Evolutionary conservation across 2,329 filamentous ascomycete species (phyloP).

Genomic region (Madurella fahalii): DNA sequence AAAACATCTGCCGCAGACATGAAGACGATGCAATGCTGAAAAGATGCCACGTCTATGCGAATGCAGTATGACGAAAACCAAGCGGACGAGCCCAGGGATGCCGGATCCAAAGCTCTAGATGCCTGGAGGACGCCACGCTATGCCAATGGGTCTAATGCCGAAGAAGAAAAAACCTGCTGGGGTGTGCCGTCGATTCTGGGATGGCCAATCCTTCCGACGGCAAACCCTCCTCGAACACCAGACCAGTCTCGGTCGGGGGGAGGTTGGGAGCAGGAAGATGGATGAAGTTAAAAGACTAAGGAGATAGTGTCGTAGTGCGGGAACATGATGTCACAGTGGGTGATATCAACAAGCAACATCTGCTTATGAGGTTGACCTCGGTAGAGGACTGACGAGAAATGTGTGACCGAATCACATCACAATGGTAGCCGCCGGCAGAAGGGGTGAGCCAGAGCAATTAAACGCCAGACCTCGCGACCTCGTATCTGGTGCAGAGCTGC

Average conservation of each 20-base stretch:
- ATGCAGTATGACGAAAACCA: slow-evolving; percentile 14
- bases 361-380: not conserved
- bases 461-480: too few species aligned
- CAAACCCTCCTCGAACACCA: slow-evolving; percentile 5
- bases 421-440: too few species aligned
- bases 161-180: slow-evolving; percentile 16
- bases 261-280: slow-evolving; percentile 1
- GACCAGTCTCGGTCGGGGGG: not conserved
- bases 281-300: slow-evolving; percentile 9
- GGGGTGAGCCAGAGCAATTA: too few species aligned
- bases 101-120: slow-evolving; percentile 23
- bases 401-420: too few species aligned
- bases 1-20: not conserved
- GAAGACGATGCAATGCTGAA: slow-evolving; percentile 12
- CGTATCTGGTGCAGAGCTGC: too few species aligned
- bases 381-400: too few species aligned
- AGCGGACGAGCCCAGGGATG: slow-evolving; percentile 19
- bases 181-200: slow-evolving; percentile 21
- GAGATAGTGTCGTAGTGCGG: slow-evolving; percentile 1
- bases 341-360: not conserved
- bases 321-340: not conserved
- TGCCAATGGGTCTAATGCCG: slow-evolving; percentile 26
- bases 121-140: slow-evolving; percentile 23
- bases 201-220: slow-evolving; percentile 19
- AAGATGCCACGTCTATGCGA: slow-evolving; percentile 9